Evolutionary conservation across 2,329 filamentous ascomycete genomes (phyloP).

Genomic region (Diplodia corticola): DNA sequence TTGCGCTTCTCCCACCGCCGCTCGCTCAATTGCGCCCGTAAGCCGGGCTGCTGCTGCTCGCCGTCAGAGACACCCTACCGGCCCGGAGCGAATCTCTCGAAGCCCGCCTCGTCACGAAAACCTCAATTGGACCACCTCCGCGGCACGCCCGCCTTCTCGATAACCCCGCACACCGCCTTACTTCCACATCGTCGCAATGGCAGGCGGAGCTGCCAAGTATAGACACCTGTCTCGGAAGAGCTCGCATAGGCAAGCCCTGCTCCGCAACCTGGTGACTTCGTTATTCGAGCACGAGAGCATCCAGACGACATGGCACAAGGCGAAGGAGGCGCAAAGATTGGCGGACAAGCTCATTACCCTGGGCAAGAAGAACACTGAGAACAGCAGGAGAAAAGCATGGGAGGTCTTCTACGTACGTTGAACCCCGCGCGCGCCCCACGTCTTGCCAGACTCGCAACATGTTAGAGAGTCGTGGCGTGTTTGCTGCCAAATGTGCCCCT

Average conservation of each 20-base stretch:
- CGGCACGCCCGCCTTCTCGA: conserved; percentile 4
- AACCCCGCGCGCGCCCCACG: background rate
- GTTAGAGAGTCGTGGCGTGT: no score
- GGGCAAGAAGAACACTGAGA: conserved; percentile 89
- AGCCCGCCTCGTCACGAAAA: background rate
- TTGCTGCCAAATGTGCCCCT: no score
- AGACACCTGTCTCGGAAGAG: conserved; percentile 84
- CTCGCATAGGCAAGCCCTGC: conserved; percentile 83
- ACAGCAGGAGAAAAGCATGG: conserved; percentile 71
- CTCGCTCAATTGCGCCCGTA: conserved; percentile 4
- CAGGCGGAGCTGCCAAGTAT: conserved; percentile 82
- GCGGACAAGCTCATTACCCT: conserved; percentile 94
- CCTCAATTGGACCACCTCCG: conserved; percentile 8
- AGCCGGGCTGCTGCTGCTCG: background rate
- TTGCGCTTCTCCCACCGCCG: background rate
- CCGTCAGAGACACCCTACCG: background rate
- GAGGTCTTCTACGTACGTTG: conserved; percentile 79
- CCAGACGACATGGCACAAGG: conserved; percentile 92
- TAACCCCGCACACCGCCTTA: background rate
- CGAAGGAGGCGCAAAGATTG: conserved; percentile 91
- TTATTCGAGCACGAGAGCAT: conserved; percentile 93
- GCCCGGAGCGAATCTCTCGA: background rate
- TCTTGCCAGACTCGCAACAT: no score
- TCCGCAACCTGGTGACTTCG: conserved; percentile 94
- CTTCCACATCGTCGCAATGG: conserved; percentile 59